phyloP scores from a whole-genome alignment of 2,329 filamentous ascomycete species.

The Zasmidium citrigriseum region DNA sequence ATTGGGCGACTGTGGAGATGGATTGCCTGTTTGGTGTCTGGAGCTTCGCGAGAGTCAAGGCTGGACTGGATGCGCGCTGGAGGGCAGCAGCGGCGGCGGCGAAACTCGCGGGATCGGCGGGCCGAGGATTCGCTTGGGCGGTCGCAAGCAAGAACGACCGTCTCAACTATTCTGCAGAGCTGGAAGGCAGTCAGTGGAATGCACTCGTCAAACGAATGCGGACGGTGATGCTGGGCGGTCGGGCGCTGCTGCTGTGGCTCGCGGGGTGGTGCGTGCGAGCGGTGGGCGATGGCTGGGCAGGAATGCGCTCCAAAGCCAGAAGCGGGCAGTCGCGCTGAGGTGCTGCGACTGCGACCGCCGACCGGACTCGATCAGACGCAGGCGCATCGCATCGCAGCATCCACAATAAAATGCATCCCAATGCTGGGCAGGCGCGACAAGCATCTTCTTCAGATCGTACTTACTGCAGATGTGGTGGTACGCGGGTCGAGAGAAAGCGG shows the following conservation, averaged over 20 bases:
- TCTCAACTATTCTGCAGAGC: background rate
- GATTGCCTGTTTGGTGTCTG: slow-evolving; percentile 9
- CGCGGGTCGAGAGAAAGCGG: background rate
- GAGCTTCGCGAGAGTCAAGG: slow-evolving; percentile 4
- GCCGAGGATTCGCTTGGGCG: background rate
- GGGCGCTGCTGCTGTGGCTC: background rate
- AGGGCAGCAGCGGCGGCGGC: background rate
- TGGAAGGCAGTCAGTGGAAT: no score
- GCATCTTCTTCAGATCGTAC: no score
- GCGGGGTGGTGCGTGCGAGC: background rate
- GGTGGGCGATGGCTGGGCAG: slow-evolving; percentile 3
- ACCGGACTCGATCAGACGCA: background rate
- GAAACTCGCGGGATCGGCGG: background rate
- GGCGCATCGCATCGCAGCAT: background rate
- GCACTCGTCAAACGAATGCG: background rate
- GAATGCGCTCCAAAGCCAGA: background rate
- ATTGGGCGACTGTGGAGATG: slow-evolving; percentile 12
- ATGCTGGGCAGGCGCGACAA: no score
- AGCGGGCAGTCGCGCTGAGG: background rate
- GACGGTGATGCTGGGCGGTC: background rate
- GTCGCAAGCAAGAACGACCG: background rate
- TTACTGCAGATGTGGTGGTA: background rate
- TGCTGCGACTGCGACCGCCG: background rate
- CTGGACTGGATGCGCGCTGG: slow-evolving; percentile 1
- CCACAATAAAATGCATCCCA: no score